Evolutionary conservation across 78 protist species (phyloP), one percentile per base, ranked within the genome.

Genomic region (Diacronema lutheri): DNA sequence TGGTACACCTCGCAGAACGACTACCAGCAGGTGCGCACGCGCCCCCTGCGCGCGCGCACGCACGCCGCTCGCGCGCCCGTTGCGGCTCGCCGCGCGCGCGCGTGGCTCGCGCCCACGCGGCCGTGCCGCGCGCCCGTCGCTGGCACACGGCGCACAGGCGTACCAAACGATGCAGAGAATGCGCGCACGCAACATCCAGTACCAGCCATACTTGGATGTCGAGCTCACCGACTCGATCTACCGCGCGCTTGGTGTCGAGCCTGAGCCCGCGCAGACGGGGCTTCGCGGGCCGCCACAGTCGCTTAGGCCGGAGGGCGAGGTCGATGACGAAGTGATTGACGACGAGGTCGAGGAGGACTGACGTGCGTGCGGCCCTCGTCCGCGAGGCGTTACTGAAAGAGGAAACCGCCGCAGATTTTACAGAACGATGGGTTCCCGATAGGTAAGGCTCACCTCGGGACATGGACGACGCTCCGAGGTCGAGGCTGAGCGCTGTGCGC

Each of bases 111-210:
- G 50, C 50, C 16, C 16, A 7, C 3, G 16, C 16, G 16, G 50
- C 50, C 50, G 50, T 7, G 50, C 50, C 50, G 62, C 25, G 25
- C 1, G 4, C 25, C 23, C 2, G 25, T 57, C 23, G 11, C 25
- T 3, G 6, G 25, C 25, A 57, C 25, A 1, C 4, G 16, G 19
- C 21, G 84, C 33, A 14, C 35, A 85, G 65, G 88, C 94, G 25
- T 88, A 84, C 83, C 0, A 72, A 6, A 56, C 64, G 64, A 76
- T 90, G 38, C 76, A 88, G 68, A 21, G 61, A 29, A 87, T 90
- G 92, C 62, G 72, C 0, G 81, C 86, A n/a, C 64, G 71, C 20
- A 29, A 58, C 4, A 84, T 84, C 38, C 33, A 29, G 12, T n/a
- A 69, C 19, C 20, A 29, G 6, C 80, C 69, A 4, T 84, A 84